Evolutionary conservation across 2,329 filamentous ascomycete species (phyloP).

Genomic region (Exophiala sp.): DNA sequence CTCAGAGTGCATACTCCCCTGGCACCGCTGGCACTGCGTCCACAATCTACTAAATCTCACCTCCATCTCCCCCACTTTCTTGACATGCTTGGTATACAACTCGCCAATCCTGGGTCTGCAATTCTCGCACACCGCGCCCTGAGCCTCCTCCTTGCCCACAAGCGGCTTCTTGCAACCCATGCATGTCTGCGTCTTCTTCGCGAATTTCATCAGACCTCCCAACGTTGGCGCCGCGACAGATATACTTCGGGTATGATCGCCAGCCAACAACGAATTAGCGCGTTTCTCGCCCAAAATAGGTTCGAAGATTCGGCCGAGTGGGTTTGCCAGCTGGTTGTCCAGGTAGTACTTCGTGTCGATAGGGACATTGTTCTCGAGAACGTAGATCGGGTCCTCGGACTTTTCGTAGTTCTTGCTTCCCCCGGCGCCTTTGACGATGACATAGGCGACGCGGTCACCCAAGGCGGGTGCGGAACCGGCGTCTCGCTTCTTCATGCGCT

Average conservation of each 20-base stretch:
- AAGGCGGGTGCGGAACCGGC: slow-evolving; percentile 87
- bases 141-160: slow-evolving; percentile 70
- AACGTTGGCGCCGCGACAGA: slow-evolving; percentile 86
- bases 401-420: slow-evolving; percentile 95
- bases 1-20: slow-evolving; percentile 96
- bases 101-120: slow-evolving; percentile 84
- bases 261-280: slow-evolving; percentile 77
- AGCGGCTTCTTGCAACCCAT: slow-evolving; percentile 99
- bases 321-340: slow-evolving; percentile 96
- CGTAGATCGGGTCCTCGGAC: slow-evolving; percentile 94
- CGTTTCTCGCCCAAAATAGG: slow-evolving; percentile 94
- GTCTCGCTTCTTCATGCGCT: slow-evolving; percentile 96
- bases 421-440: slow-evolving; percentile 88
- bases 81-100: slow-evolving; percentile 86
- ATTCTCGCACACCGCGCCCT: slow-evolving; percentile 82
- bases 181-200: slow-evolving; percentile 95
- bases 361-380: slow-evolving; percentile 94
- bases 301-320: slow-evolving; percentile 91
- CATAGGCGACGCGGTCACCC: slow-evolving; percentile 95
- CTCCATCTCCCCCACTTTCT: slow-evolving; percentile 86
- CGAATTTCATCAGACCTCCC: slow-evolving; percentile 96
- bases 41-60: slow-evolving; percentile 88
- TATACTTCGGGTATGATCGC: slow-evolving; percentile 92
- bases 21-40: slow-evolving; percentile 97
- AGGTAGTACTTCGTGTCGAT: slow-evolving; percentile 99